Evolutionary conservation across 2,329 filamentous ascomycete species (phyloP).

Genomic region (Fusarium foetens): DNA sequence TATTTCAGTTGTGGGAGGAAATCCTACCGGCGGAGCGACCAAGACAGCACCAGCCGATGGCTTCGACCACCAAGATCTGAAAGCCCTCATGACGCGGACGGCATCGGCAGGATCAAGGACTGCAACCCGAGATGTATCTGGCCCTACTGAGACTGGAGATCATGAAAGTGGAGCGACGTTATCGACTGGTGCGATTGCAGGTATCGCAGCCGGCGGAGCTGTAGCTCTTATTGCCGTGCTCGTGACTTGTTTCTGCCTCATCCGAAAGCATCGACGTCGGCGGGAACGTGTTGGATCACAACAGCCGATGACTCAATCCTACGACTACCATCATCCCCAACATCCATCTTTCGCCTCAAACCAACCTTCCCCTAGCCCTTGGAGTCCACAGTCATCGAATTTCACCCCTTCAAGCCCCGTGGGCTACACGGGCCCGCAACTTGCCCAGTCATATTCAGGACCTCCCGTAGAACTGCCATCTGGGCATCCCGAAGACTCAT

Average conservation of each 20-base stretch:
- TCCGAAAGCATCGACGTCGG: conserved; percentile 42
- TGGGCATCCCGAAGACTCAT: conserved; percentile 17
- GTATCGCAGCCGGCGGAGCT: conserved; percentile 55
- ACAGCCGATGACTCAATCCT: conserved; percentile 41
- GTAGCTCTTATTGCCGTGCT: conserved; percentile 45
- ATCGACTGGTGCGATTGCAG: conserved; percentile 55
- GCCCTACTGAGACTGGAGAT: conserved; percentile 19
- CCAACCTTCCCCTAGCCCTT: conserved; percentile 39
- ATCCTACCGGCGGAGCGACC: conserved; percentile 62
- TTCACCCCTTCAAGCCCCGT: conserved; percentile 35
- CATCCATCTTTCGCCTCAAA: conserved; percentile 36
- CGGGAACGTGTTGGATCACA: conserved; percentile 31
- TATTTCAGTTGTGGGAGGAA: conserved; percentile 61
- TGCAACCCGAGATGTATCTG: conserved; percentile 58
- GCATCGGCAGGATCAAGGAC: conserved; percentile 58
- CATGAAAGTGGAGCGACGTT: conserved; percentile 32
- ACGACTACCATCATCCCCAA: conserved; percentile 40
- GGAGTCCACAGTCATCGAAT: conserved; percentile 42
- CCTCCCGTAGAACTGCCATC: conserved; percentile 46
- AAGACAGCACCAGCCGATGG: conserved; percentile 58
- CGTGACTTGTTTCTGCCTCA: conserved; percentile 45
- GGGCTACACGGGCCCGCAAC: conserved; percentile 29
- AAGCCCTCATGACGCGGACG: conserved; percentile 62
- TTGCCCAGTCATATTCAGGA: conserved; percentile 34
- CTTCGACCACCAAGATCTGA: conserved; percentile 63